Base-by-base conservation (phyloP, 2,329 filamentous ascomycete genomes). In the Beauveria varroae region DNA sequence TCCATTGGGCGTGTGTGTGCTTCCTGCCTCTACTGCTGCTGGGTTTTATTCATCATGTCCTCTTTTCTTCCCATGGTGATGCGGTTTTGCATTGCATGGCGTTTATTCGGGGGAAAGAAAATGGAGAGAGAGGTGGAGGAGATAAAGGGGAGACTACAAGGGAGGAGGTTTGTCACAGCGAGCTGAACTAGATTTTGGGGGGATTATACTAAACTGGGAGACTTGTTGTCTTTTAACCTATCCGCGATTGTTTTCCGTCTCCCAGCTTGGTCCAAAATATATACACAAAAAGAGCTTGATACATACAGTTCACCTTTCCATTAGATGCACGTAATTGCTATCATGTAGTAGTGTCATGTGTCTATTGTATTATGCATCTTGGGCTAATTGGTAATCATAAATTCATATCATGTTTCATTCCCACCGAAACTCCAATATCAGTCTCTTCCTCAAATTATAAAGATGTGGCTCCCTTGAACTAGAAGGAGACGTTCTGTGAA, bases 41-140 rank as follows among this genome's bases (percentile, higher is more conserved):
- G 47, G 30, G 59, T 47, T 49, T 50, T 62, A 41, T 60, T 53
- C n/a, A 52, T 44, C 37, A 60, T 30, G 24, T 22, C 49, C 5
- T 26, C 5, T 26, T 20, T n/a, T 40, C 9, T n/a, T 22, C 54
- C 54, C 61, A 52, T 53, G 57, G 54, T 63, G 63, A 63, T 64
- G 63, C 63, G 54, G 61, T 61, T 61, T 61, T 60, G 63, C 64
- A 65, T 65, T 64, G 63, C 63, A 65, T 61, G 64, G 64, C 64
- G 64, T 65, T 65, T 58, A 60, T 66, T 62, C 69, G 67, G 68
- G 70, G 63, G 57, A 34, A 67, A 68, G 64, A 69, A 68, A 68
- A 52, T 34, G 4, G 12, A 68, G 68, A 69, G 66, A 24, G 30
- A 18, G 54, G 12, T 12, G 16, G 12, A 12, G 12, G 22, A n/a